Percentiles rank a stretch among this genome's conserved stretches.
Conservation (phyloP, 495 filamentous ascomycete species). For the Daldinia vernicosa region DNA sequence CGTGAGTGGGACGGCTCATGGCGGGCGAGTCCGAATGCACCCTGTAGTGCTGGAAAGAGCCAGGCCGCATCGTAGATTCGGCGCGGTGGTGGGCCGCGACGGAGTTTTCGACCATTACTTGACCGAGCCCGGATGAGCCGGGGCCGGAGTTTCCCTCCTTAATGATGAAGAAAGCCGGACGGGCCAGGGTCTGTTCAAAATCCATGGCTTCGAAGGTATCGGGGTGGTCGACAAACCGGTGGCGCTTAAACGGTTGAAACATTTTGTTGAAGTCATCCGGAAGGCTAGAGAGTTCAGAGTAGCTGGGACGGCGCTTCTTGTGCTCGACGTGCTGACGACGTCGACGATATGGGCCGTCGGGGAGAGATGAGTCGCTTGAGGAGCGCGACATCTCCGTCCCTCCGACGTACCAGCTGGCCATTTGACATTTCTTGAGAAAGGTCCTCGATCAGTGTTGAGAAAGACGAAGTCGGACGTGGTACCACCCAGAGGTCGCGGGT, state of each 20-base stretch:
- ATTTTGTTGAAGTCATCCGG: constrained; percentile 40
- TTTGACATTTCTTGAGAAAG: constrained; percentile 44
- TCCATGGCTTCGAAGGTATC: constrained; percentile 21
- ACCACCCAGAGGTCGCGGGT: constrained; percentile 32
- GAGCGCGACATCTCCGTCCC: constrained; percentile 49
- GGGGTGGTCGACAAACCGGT: constrained; percentile 29
- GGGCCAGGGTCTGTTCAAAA: constrained; percentile 29
- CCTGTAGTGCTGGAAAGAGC: constrained; percentile 29
- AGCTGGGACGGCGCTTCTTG: constrained; percentile 43
- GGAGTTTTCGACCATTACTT: constrained; percentile 11
- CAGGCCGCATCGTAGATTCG: constrained; percentile 5
- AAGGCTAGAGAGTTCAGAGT: constrained; percentile 35
- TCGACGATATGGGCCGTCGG: constrained; percentile 31
- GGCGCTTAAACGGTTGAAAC: constrained; percentile 42
- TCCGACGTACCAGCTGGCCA: constrained; percentile 47
- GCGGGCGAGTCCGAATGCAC: constrained; percentile 26
- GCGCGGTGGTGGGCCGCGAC: constrained; percentile 14
- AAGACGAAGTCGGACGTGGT: constrained; percentile 35
- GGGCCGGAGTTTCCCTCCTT: constrained; percentile 32
- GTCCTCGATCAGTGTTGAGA: constrained; percentile 20
- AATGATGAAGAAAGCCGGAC: constrained; percentile 46
- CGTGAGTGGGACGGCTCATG: constrained; percentile 15
- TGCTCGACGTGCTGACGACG: constrained; percentile 26
- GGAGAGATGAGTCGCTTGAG: constrained; percentile 47
- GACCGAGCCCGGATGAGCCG: constrained; percentile 7